A percentile compares a stretch with the other conserved stretches of the same genome.
Conservation (phyloP, 2,329 filamentous ascomycete genomes). For the Botrytis galanthina region DNA sequence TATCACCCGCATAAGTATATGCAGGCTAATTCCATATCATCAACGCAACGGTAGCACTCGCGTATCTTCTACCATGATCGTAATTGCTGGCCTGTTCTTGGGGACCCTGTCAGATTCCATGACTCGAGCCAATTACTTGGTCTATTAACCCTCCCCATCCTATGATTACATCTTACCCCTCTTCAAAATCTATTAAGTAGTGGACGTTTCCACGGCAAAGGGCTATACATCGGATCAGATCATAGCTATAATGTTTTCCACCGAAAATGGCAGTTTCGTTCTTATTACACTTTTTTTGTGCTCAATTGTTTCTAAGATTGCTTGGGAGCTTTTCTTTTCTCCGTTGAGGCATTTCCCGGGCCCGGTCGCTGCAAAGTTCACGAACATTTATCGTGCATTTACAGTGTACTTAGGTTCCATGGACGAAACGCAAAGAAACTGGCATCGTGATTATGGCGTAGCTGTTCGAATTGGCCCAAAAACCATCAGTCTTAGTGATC, state of each 20-base stretch:
- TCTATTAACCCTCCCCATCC: neutral
- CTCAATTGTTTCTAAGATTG: neutral
- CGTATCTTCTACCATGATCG: neutral
- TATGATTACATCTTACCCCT: neutral
- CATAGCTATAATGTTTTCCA: neutral
- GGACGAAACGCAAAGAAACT: neutral
- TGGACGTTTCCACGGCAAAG: neutral
- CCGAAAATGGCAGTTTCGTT: neutral
- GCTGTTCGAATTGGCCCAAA: constrained; percentile 14
- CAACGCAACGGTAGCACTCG: neutral
- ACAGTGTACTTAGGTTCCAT: neutral
- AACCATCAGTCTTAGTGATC: constrained; percentile 42
- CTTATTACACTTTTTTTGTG: neutral
- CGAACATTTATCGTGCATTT: neutral
- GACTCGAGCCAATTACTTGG: neutral
- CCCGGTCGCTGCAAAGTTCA: neutral
- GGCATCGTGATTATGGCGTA: constrained; percentile 7
- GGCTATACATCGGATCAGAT: neutral
- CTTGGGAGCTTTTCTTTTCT: neutral
- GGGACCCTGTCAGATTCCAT: neutral
- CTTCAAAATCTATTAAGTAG: neutral
- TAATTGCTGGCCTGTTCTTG: neutral
- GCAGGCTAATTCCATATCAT: neutral
- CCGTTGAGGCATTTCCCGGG: neutral
- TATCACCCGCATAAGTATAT: neutral